These are phyloP conservation scores for Panicum hallii DNA, from an alignment of 202 grass and related monocot species.

Conservation along the genomic window DNA sequence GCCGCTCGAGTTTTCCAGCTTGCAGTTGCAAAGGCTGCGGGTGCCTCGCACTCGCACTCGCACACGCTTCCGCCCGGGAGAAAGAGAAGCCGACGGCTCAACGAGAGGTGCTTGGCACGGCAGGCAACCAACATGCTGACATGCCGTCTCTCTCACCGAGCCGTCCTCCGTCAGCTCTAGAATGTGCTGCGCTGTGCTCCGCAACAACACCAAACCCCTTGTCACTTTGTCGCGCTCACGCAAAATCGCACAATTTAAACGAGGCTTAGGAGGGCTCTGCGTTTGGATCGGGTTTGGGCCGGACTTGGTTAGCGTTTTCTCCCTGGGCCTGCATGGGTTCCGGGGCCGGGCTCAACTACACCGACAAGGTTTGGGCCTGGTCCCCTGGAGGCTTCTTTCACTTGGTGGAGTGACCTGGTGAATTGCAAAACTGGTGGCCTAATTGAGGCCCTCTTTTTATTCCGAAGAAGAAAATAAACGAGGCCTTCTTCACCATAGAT, in stretches of 20 bases:
- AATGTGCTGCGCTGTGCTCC: not conserved
- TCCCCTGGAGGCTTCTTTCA: not conserved
- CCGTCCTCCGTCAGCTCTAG: not conserved
- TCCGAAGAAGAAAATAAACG: too few species aligned
- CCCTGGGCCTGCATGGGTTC: not conserved
- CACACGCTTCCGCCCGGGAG: conserved; percentile 8
- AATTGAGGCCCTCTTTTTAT: not conserved
- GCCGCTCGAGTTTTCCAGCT: conserved; percentile 18
- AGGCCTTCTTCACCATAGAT: not conserved
- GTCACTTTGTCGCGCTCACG: not conserved
- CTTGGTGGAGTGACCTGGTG: too few species aligned
- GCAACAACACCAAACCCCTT: not conserved
- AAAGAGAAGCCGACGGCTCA: conserved; percentile 38
- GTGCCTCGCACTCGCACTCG: conserved; percentile 15
- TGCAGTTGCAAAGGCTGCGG: not conserved
- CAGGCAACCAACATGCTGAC: conserved; percentile 26
- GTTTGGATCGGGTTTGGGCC: not conserved
- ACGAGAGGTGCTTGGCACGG: conserved; percentile 15
- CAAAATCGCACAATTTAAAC: conserved; percentile 20
- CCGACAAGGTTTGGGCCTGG: not conserved
- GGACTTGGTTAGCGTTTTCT: not conserved
- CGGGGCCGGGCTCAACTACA: not conserved
- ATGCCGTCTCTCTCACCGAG: conserved; percentile 28
- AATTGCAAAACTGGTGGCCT: not conserved
- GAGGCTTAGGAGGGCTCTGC: not conserved